These are phyloP conservation scores for Aegle marmelos DNA, from an alignment of 345 rosid species.

Conservation along the genomic window DNA sequence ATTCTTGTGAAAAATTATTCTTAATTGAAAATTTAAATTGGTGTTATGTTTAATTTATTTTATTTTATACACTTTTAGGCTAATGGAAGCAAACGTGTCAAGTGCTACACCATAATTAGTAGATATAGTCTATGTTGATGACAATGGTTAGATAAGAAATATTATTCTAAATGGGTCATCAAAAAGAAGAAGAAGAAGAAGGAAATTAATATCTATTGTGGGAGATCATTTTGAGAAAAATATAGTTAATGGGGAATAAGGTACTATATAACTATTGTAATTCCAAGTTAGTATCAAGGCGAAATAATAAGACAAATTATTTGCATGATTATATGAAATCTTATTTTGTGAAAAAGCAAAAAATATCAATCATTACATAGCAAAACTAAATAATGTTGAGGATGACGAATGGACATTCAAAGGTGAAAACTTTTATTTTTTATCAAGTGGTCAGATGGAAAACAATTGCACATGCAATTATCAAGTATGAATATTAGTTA, in stretches of 20 bases:
- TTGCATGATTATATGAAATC: neutral
- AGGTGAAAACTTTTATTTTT: neutral
- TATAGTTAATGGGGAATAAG: neutral
- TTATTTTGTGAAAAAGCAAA: neutral
- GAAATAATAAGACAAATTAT: neutral
- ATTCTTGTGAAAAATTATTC: no score
- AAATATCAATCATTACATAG: neutral
- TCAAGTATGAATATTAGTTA: neutral
- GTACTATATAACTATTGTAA: neutral
- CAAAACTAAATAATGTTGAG: neutral
- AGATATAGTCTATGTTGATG: no score
- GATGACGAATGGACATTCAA: neutral
- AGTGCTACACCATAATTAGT: no score
- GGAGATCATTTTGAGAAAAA: neutral
- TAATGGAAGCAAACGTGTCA: no score
- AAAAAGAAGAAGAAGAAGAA: no score
- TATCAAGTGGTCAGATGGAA: neutral
- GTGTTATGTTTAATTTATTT: no score
- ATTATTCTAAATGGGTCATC: no score
- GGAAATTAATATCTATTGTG: no score
- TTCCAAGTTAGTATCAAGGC: neutral
- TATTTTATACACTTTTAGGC: no score
- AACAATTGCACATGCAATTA: no score
- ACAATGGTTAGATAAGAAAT: no score
- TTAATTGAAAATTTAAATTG: no score